Percentiles rank a stretch among this genome's conserved stretches.
phyloP scores from a whole-genome alignment of 2,329 filamentous ascomycete genomes.

The Calonectria crousiana region DNA sequence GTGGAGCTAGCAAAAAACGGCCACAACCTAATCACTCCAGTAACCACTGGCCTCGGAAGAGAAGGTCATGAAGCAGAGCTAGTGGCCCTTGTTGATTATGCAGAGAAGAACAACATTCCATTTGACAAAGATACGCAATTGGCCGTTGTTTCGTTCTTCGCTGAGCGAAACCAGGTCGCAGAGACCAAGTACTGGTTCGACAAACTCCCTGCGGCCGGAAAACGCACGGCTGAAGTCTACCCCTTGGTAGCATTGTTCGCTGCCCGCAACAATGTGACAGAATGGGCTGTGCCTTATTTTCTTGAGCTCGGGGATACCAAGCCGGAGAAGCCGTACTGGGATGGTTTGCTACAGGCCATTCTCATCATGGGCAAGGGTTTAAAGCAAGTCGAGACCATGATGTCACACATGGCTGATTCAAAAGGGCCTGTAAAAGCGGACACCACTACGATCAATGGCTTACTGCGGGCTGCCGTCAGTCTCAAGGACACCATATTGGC shows the following conservation, averaged over 20 bases:
- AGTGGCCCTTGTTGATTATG: conserved; percentile 64
- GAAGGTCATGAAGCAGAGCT: conserved; percentile 71
- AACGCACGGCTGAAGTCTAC: conserved; percentile 41
- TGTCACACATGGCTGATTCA: conserved; percentile 78
- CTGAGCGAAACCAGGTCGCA: conserved; percentile 66
- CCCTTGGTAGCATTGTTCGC: conserved; percentile 61
- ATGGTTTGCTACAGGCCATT: conserved; percentile 80
- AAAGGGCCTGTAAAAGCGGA: conserved; percentile 68
- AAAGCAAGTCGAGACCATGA: conserved; percentile 63
- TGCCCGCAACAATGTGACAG: conserved; percentile 67
- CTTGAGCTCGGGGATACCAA: conserved; percentile 60
- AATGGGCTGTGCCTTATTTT: conserved; percentile 74
- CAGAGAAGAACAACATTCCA: conserved; percentile 60
- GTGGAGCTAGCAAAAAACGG: conserved; percentile 34
- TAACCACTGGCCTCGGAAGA: conserved; percentile 68
- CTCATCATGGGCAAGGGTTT: conserved; percentile 76
- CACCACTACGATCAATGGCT: conserved; percentile 78
- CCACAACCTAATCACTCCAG: conserved; percentile 42
- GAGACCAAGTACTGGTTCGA: conserved; percentile 77
- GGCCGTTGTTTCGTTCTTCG: conserved; percentile 73
- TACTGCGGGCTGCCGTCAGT: conserved; percentile 80
- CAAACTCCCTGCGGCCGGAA: conserved; percentile 57
- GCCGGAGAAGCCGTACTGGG: conserved; percentile 71
- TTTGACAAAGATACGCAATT: conserved; percentile 62
- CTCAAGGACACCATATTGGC: conserved; percentile 78